phyloP scores from a whole-genome alignment of 345 rosid species.

The Durio zibethinus region DNA sequence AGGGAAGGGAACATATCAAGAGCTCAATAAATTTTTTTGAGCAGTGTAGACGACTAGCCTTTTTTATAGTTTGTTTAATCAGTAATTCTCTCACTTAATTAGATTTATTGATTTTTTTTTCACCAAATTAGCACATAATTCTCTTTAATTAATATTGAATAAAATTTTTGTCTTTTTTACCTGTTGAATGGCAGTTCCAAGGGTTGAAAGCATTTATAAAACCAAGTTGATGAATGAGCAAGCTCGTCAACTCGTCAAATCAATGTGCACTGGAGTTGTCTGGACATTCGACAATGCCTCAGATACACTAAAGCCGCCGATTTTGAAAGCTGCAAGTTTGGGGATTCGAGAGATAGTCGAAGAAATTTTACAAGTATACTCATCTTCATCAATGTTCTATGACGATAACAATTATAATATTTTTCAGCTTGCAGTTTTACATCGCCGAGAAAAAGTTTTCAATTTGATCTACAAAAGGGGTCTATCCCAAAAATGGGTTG shows the following conservation, averaged over 20 bases:
- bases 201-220: neutral
- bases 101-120: neutral
- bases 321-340: neutral
- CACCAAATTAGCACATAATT: neutral
- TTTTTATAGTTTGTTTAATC: neutral
- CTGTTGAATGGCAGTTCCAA: neutral
- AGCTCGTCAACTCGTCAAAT: neutral
- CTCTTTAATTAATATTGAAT: neutral
- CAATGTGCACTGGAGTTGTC: neutral
- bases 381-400: no score
- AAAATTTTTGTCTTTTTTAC: no score
- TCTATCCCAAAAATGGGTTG: no score
- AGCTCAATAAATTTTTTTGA: neutral
- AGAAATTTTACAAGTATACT: neutral
- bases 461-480: no score
- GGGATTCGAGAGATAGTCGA: neutral
- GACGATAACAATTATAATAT: no score
- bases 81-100: neutral
- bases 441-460: no score
- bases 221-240: neutral
- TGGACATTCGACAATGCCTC: neutral
- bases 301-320: neutral
- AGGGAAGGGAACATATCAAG: neutral
- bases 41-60: neutral
- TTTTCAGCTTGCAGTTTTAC: no score